Conservation (phyloP, 495 filamentous ascomycete genomes). For the Trichoderma parareesei region DNA sequence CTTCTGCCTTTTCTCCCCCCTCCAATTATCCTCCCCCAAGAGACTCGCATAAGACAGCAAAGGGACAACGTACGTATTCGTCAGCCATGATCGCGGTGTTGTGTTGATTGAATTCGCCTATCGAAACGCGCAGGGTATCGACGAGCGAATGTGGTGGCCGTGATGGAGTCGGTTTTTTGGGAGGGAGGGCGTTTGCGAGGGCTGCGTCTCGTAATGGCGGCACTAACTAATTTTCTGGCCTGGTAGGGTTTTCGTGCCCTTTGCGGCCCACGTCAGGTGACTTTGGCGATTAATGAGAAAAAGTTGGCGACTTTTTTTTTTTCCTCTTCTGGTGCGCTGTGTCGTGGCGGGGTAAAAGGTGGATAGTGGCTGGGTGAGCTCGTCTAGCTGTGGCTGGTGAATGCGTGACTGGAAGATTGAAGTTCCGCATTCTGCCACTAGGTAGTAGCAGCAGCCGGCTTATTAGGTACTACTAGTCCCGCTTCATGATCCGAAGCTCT, state of each 20-base stretch:
- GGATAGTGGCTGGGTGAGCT: background rate
- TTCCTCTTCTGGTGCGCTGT: no score
- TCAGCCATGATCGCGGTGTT: slow-evolving; percentile 79
- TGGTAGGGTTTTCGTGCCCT: slow-evolving; percentile 12
- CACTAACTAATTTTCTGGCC: slow-evolving; percentile 7
- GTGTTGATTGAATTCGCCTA: slow-evolving; percentile 29
- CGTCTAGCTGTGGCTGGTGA: background rate
- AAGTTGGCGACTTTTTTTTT: background rate
- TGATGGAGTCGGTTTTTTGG: slow-evolving; percentile 18
- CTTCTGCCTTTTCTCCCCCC: background rate
- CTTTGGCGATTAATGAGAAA: background rate
- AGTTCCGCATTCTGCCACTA: background rate
- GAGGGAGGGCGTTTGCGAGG: slow-evolving; percentile 8
- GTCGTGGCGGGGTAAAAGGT: background rate
- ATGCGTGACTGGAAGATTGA: background rate
- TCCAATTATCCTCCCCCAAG: background rate
- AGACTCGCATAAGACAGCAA: background rate
- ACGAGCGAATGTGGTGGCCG: slow-evolving; percentile 30
- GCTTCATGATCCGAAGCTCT: background rate
- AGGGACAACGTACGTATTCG: slow-evolving; percentile 69
- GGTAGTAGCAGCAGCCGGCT: no score
- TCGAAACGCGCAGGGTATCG: slow-evolving; percentile 29
- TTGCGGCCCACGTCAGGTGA: background rate
- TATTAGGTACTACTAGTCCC: no score
- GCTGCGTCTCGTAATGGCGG: background rate